These are phyloP conservation scores for Edaphochlamys debaryana DNA, from an alignment of 139 green algal genomes.

Conservation along the genomic window DNA sequence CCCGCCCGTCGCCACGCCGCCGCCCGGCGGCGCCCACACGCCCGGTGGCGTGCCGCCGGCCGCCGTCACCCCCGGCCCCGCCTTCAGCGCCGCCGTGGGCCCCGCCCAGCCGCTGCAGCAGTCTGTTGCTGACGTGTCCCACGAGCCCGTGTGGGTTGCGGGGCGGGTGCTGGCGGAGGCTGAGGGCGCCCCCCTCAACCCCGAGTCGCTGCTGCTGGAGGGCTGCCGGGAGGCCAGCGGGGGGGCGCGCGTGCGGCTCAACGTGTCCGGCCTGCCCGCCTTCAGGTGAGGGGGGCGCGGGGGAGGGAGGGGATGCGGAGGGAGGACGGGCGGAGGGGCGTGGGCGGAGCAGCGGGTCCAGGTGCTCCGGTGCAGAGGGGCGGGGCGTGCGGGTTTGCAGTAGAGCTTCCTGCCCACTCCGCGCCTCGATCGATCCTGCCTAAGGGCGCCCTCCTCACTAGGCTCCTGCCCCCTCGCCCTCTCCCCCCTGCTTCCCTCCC, in stretches of 20 bases:
- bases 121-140: conserved; percentile 30
- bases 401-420: too few relatives aligned
- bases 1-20: not conserved
- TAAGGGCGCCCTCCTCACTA: too few relatives aligned
- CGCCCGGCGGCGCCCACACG: not conserved
- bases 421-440: too few relatives aligned
- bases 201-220: conserved; percentile 80
- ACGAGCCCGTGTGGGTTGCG: conserved; percentile 72
- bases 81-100: not conserved
- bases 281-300: conserved; percentile 48
- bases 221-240: conserved; percentile 62
- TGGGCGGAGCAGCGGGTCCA: not conserved
- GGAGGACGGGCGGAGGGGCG: not conserved
- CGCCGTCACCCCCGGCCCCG: not conserved
- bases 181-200: conserved; percentile 67
- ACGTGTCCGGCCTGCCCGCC: conserved; percentile 64
- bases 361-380: not conserved
- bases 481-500: too few relatives aligned
- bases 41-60: not conserved
- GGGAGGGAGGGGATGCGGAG: too few relatives aligned
- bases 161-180: conserved; percentile 70
- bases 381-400: too few relatives aligned
- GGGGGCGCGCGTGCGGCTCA: conserved; percentile 77
- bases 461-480: not conserved
- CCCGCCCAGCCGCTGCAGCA: conserved; percentile 2